A percentile compares a stretch with the other conserved stretches of the same genome.
These are phyloP conservation scores for Coemansia asiatica DNA, from an alignment of 192 early-diverging fungal species.

Conservation along the genomic window DNA sequence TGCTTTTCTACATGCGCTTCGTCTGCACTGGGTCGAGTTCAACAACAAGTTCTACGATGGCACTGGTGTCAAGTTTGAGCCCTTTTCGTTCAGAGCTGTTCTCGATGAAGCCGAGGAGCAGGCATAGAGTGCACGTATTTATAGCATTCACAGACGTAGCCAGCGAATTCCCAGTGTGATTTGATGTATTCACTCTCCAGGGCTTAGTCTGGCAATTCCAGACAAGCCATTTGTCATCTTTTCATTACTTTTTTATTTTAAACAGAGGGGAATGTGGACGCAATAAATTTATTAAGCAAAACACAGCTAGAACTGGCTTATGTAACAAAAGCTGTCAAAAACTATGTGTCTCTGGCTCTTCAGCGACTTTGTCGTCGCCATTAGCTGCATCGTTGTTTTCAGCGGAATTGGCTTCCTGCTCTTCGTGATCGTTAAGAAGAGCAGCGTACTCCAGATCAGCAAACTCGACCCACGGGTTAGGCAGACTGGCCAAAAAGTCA, in stretches of 20 bases:
- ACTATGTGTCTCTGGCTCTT: not conserved
- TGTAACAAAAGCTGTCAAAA: not conserved
- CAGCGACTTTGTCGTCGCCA: not conserved
- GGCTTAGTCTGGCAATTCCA: too few relatives aligned
- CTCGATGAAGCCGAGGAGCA: constrained; percentile 49
- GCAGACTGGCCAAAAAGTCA: constrained; percentile 48
- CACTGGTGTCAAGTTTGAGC: constrained; percentile 85
- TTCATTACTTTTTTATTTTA: not conserved
- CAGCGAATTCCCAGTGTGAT: too few relatives aligned
- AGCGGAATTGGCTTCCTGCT: constrained; percentile 12
- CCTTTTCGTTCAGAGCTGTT: constrained; percentile 76
- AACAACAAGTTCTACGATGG: constrained; percentile 97
- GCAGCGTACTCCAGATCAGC: constrained; percentile 55
- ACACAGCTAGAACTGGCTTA: not conserved
- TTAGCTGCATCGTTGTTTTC: not conserved
- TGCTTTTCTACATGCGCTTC: constrained; percentile 86
- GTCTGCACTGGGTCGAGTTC: constrained; percentile 98
- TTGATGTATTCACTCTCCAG: too few relatives aligned
- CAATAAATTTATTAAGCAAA: not conserved
- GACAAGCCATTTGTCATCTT: too few relatives aligned
- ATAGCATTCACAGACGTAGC: too few relatives aligned
- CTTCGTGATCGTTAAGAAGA: constrained; percentile 47
- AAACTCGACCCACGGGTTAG: constrained; percentile 56
- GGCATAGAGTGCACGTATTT: too few relatives aligned
- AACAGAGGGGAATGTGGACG: not conserved